phyloP scores from a whole-genome alignment of 192 early-diverging fungal genomes.

The Gonapodya prolifera region DNA sequence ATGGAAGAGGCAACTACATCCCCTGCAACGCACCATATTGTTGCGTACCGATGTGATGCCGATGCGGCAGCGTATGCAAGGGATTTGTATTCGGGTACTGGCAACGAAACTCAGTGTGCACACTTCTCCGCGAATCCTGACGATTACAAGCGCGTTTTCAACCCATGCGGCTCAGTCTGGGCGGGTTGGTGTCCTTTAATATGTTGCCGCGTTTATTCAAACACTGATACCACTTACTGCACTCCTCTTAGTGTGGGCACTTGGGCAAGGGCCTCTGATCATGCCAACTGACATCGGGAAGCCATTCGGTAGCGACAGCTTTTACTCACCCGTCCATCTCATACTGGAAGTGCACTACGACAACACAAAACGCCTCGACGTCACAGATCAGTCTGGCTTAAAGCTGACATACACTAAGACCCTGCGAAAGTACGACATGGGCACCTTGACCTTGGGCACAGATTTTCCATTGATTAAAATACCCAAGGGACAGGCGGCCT shows the following conservation, averaged over 20 bases:
- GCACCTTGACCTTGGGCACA: not conserved
- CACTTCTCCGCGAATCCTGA: not conserved
- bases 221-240: too few relatives aligned
- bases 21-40: not conserved
- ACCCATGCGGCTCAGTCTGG: not conserved
- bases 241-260: too few relatives aligned
- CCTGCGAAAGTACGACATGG: not conserved
- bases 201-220: too few relatives aligned
- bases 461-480: not conserved
- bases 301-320: not conserved
- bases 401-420: not conserved
- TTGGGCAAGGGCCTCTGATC: not conserved
- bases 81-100: not conserved
- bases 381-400: not conserved
- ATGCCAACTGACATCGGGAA: not conserved
- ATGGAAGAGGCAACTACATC: not conserved
- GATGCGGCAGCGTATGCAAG: not conserved
- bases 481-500: not conserved
- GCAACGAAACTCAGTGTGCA: not conserved
- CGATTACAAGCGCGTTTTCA: not conserved
- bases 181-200: not conserved
- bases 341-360: not conserved
- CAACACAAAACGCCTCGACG: not conserved
- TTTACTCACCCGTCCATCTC: not conserved
- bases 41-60: not conserved